Evolutionary conservation across 2,329 filamentous ascomycete species (phyloP), one percentile per base, ranked within the genome.

Genomic region (Neonectria faginata): DNA sequence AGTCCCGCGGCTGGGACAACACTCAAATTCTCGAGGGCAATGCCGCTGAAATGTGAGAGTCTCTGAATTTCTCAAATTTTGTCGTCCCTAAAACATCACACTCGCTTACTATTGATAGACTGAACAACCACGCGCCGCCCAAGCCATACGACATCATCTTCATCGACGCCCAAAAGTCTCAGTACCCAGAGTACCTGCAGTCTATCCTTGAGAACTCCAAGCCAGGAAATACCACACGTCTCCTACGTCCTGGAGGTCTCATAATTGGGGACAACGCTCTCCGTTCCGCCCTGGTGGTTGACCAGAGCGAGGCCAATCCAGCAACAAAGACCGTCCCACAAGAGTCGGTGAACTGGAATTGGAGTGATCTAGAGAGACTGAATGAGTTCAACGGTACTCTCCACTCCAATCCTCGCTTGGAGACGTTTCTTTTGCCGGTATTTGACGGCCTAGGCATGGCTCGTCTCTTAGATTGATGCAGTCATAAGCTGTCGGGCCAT

Each of bases 211-310:
- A 42, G 1, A 42, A 42, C 9, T 42, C 39, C 16, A 42, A 42
- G 5, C 39, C n/a, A 42, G 39, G n/a, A 42, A 42, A 9, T 9
- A 5, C 3, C 11, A 11, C n/a, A n/a, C 39, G 39, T 1, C 39
- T 42, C 16, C 31, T 53, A 5, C 50, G 27, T 39, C 16, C 50
- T 53, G 50, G 31, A 7, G 50, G 50, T 9, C 39, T 42, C 50
- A 53, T 53, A 29, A 39, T 53, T n/a, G 31, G 50, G 6, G 50
- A 36, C 50, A 53, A 53, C 18, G 31, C 31, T 18, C 11, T 53
- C n/a, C 50, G 29, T 11, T 53, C 50, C 3, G 31, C 10, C 31
- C 50, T 53, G 7, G 27, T 39, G 3, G 50, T 18, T 10, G 31
- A 53, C 5, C 31, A 39, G 31, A 53, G n/a, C 31, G 31, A 39